Conservation (phyloP, 768 basidiomycete species). For the Crepidotus variabilis region DNA sequence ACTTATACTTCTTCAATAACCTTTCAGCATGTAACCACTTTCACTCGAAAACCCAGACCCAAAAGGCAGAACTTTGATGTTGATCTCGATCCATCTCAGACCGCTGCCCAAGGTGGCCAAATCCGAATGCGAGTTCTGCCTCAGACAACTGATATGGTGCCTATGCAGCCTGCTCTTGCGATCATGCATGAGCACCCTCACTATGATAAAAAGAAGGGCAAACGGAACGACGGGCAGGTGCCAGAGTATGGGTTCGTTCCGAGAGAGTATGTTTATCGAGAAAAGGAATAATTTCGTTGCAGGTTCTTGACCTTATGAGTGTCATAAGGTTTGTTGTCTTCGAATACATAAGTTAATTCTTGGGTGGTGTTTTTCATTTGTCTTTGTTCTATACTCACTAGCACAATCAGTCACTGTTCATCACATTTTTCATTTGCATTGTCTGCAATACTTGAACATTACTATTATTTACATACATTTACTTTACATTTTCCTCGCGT, state of each 20-base stretch:
- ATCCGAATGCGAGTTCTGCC: conserved; percentile 6
- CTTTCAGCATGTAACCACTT: background rate
- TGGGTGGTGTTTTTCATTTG: too few relatives aligned
- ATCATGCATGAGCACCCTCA: conserved; percentile 9
- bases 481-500: too few relatives aligned
- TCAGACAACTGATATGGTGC: conserved; percentile 5
- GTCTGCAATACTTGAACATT: too few relatives aligned
- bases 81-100: conserved; percentile 5
- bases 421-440: too few relatives aligned
- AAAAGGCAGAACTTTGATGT: conserved; percentile 5
- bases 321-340: background rate
- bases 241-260: conserved; percentile 9
- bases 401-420: too few relatives aligned
- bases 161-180: conserved; percentile 7
- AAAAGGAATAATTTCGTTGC: background rate
- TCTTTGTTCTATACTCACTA: too few relatives aligned
- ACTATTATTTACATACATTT: too few relatives aligned
- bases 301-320: background rate
- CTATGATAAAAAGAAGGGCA: conserved; percentile 5
- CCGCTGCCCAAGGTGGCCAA: conserved; percentile 7
- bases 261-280: conserved; percentile 8
- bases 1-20: background rate
- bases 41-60: background rate
- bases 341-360: too few relatives aligned
- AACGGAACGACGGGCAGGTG: conserved; percentile 3